Evolutionary conservation across 352 stramenopile genomes (phyloP), one percentile per base, ranked within the genome.

Genomic region (Pythium sukuiense): DNA sequence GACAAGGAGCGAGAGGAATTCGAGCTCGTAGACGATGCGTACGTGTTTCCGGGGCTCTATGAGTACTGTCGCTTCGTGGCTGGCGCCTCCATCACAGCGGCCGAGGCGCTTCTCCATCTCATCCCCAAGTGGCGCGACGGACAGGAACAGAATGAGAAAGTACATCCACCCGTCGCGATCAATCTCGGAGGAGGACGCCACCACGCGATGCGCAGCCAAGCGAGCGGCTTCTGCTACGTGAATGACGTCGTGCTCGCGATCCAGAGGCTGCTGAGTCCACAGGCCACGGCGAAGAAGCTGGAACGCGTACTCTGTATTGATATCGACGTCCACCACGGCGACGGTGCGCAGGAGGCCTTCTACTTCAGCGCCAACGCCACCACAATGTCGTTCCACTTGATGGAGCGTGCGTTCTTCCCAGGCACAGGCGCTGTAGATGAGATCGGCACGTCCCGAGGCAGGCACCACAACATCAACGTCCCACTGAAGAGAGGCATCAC

Each of bases 201-300:
- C 64, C 83, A 92, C 57, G 79, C 83, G 9, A 86, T 86, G 62
- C 70, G 70, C 16, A 69, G 59, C 52, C 69, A 77, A 30, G 83
- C 81, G n/a, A 85, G 78, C 43, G 83, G 83, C 6, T 90, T 90
- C 63, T 92, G 83, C 61, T 92, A 89, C 62, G 78, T 90, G 26
- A 90, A 90, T 56, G 83, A 92, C 58, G 67, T 88, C n/a, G 83
- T 88, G 5, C 65, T 92, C 2, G 78, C 65, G 2, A 74, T 81
- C 27, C 69, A 82, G 33, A 41, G 59, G 7, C 64, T 85, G 13
- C 59, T 79, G 13, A 27, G 49, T 45, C 59, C 49, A 39, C 20
- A 43, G 30, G n/a, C 12, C 41, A 2, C 35, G 24, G 24, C 37
- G 32, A 30, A 26, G 11, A 46, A 29, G 14, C 13, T 77, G 26